phyloP scores from a whole-genome alignment of 108 stramenopile genomes.

The Fragilariopsis cylindrus region DNA sequence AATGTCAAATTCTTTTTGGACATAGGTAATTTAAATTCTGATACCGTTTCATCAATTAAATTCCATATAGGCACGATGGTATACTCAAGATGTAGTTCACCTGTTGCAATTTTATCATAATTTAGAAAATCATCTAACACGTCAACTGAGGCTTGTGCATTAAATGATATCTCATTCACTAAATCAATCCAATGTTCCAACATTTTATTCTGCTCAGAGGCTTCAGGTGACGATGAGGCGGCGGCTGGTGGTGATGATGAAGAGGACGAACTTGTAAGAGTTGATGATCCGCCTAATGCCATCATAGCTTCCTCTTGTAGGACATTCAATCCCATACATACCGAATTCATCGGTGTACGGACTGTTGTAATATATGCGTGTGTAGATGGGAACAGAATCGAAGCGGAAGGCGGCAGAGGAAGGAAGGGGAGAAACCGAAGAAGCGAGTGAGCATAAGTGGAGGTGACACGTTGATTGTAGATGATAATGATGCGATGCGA shows the following conservation, averaged over 20 bases:
- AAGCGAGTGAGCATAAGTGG: too few species aligned
- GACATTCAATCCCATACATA: conserved; percentile 46
- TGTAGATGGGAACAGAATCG: not conserved
- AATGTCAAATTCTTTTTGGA: conserved; percentile 25
- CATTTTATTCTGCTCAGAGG: not conserved
- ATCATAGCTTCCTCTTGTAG: conserved; percentile 32
- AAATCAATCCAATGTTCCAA: conserved; percentile 1
- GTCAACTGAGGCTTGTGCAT: conserved; percentile 37
- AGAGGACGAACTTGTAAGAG: not conserved
- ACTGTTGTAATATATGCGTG: conserved; percentile 18
- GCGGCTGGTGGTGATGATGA: too few species aligned
- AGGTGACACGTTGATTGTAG: too few species aligned
- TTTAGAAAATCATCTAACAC: conserved; percentile 49
- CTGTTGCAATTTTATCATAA: conserved; percentile 45
- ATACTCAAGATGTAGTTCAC: conserved; percentile 30
- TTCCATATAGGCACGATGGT: conserved; percentile 26
- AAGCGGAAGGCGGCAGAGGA: too few species aligned
- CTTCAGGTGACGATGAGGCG: too few species aligned
- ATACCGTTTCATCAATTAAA: conserved; percentile 5
- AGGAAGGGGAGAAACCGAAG: too few species aligned
- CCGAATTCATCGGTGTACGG: conserved; percentile 51
- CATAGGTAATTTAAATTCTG: conserved; percentile 31
- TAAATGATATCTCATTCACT: conserved; percentile 10
- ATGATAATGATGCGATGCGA: too few species aligned
- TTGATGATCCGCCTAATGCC: conserved; percentile 5